Evolutionary conservation across 331 rosid genomes (phyloP).

Genomic region (Quercus lobata): DNA sequence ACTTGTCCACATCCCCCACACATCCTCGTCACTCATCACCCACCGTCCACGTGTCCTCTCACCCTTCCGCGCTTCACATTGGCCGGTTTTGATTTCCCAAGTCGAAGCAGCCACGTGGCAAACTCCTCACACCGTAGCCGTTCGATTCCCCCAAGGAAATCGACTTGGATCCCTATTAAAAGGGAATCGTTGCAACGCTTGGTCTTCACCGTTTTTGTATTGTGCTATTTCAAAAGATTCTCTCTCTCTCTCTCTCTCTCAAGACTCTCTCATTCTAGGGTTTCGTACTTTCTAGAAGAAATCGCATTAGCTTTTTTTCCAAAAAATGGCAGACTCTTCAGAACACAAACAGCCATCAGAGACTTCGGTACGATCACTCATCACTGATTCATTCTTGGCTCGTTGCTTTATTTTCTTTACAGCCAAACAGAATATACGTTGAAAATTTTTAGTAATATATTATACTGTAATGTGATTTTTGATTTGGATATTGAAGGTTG

Average conservation of each 20-base stretch:
- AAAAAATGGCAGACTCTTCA: slow-evolving; percentile 32
- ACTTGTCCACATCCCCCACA: slow-evolving; percentile 12
- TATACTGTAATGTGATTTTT: background rate
- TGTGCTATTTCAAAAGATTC: background rate
- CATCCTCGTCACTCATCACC: background rate
- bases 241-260: background rate
- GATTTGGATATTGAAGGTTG: slow-evolving; percentile 4
- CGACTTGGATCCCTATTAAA: slow-evolving; percentile 13
- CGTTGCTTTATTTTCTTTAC: background rate
- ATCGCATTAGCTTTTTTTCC: background rate
- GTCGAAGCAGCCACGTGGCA: slow-evolving; percentile 21
- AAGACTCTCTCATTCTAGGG: background rate
- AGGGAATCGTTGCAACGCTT: background rate
- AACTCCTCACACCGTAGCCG: background rate
- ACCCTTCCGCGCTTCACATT: background rate
- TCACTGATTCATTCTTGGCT: no score
- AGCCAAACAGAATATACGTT: background rate
- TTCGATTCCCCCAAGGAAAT: background rate
- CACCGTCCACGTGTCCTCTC: background rate
- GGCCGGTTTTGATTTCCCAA: background rate
- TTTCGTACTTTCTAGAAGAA: background rate
- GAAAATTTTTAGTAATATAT: background rate
- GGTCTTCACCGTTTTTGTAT: background rate
- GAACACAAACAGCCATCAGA: slow-evolving; percentile 14
- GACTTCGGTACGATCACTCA: slow-evolving; percentile 5